Base-by-base conservation (phyloP, 2,329 filamentous ascomycete species). In the Ophiostoma perfectum region DNA sequence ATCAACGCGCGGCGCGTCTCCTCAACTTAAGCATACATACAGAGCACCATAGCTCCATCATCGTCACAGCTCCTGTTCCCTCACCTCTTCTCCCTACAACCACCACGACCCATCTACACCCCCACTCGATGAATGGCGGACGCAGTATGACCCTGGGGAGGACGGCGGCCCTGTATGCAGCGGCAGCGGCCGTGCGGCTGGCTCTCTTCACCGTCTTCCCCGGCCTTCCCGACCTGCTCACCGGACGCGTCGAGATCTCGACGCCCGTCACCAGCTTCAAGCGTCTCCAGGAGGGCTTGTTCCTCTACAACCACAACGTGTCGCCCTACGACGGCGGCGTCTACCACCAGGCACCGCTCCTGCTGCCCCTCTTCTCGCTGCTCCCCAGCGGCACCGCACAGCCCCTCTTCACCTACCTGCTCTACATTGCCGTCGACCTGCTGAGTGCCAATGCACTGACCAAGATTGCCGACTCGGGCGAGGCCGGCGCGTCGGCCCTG, bases 261-360 rank as follows among this genome's bases (percentile, higher is more conserved):
- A 99, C 95, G 36, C 94, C 95, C 52, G 90, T 98, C 64, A 97
- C 92, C 74, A 97, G 94, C 85, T 99, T 97, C 86, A 98, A 98
- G 82, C 87, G 95, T 86, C 92, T 98, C 68, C 94, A 98, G 83
- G 95, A 99, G 80, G 95, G 95, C 27, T 82, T 99, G 69, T 99
- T 97, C 75, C 87, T 99, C 36, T 98, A 98, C 78, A 93, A 91
- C 72, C 92, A 96, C 78, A 96, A 97, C 81, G 91, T 98, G 69
- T 97, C 93, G 70, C 95, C 95, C 1, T 99, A 98, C 80, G 93
- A 99, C 78, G 95, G 95, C 72, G 95, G 95, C 74, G 92, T 89
- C 76, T 89, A 85, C 77, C 84, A 88, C 79, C 84, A 97, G 83
- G 92, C 93, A 58, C 95, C 95, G 64, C 83, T 99, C 68, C 86